Evolutionary conservation across 2,329 filamentous ascomycete genomes (phyloP).

Genomic region (Botrytis tulipae): DNA sequence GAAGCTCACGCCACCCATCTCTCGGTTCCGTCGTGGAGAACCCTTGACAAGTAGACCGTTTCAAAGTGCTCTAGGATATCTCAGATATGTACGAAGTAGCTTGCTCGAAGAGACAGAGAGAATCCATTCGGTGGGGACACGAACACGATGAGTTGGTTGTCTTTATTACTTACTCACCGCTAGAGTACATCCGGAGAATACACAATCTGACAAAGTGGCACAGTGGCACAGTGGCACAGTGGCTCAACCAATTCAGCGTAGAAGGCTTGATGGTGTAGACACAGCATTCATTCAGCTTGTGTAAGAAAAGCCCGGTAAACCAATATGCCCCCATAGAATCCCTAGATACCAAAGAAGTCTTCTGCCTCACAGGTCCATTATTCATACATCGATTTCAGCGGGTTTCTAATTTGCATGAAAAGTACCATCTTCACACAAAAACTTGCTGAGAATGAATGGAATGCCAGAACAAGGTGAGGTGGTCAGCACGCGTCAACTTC

Average conservation of each 20-base stretch:
- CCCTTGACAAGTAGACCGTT: conserved; percentile 5
- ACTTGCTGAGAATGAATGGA: not conserved
- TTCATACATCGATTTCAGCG: not conserved
- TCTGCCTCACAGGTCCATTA: not conserved
- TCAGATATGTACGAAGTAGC: too few relatives aligned
- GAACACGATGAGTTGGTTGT: conserved; percentile 12
- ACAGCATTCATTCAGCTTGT: conserved; percentile 5
- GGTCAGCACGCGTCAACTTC: not conserved
- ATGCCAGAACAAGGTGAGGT: not conserved
- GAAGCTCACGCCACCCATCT: conserved; percentile 19
- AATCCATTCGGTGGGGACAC: conserved; percentile 6
- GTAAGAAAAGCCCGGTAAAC: not conserved
- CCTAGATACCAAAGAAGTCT: not conserved
- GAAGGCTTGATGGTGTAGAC: not conserved
- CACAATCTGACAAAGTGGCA: not conserved
- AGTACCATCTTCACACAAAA: not conserved
- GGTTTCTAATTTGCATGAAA: not conserved
- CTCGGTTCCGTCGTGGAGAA: conserved; percentile 17
- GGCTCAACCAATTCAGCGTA: not conserved
- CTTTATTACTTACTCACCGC: conserved; percentile 6
- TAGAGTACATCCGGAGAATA: conserved; percentile 3
- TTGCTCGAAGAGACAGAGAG: not conserved
- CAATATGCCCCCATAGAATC: not conserved
- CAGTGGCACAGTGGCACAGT: not conserved
- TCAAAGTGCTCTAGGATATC: not conserved